A percentile compares a stretch with the other conserved stretches of the same genome.
These are phyloP conservation scores for Misopates orontium DNA, from an alignment of 257 asterid genomes.

Conservation along the genomic window DNA sequence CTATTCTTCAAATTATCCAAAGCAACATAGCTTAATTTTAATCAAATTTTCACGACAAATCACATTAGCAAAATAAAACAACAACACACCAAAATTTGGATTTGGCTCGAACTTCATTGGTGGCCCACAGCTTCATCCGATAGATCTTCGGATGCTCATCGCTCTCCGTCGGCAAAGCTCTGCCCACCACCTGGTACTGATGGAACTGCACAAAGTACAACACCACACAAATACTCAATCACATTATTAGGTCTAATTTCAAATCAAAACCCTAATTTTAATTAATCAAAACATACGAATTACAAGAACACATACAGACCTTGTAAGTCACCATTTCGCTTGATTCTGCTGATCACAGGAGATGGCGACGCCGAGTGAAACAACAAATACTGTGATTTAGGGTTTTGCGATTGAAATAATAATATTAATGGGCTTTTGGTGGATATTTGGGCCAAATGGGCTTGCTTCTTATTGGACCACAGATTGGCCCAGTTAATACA, in stretches of 20 bases:
- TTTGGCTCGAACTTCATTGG: conserved; percentile 56
- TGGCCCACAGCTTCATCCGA: conserved; percentile 59
- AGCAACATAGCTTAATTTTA: no score
- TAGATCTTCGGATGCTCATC: conserved; percentile 55
- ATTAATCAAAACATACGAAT: no score
- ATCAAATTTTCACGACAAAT: no score
- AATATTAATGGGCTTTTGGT: neutral
- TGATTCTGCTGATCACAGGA: neutral
- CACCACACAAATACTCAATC: neutral
- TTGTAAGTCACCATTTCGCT: conserved; percentile 13
- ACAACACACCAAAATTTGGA: conserved; percentile 47
- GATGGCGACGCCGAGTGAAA: no score
- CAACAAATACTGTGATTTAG: neutral
- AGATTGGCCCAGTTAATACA: no score
- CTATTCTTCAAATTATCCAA: no score
- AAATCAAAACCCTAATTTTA: no score
- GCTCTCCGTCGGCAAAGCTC: conserved; percentile 50
- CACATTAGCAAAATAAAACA: neutral
- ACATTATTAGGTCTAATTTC: no score
- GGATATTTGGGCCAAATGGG: no score
- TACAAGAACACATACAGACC: neutral
- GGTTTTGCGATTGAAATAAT: neutral
- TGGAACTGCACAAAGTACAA: conserved; percentile 34
- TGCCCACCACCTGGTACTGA: conserved; percentile 55
- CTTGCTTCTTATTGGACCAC: no score